Evolutionary conservation across 1,284 basidiomycete genomes (phyloP).

Genomic region (Tylopilus orsonianus): DNA sequence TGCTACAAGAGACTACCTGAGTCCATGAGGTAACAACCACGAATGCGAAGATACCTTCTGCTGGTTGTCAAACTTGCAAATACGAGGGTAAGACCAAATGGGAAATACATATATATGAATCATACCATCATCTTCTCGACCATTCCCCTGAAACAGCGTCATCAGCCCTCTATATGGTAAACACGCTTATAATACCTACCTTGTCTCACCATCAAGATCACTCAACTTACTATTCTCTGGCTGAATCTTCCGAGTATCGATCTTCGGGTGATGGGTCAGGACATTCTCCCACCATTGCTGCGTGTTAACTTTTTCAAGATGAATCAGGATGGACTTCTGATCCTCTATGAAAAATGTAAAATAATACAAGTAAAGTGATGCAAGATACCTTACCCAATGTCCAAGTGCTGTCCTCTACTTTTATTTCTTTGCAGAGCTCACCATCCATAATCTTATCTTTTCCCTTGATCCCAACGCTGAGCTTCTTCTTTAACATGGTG

Average conservation of each 20-base stretch:
- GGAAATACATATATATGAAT: no score
- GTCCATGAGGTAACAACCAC: background rate
- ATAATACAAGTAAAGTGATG: slow-evolving; percentile 6
- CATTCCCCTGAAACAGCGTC: slow-evolving; percentile 70
- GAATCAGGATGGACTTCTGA: slow-evolving; percentile 67
- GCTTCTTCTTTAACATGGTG: slow-evolving; percentile 76
- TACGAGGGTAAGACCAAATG: slow-evolving; percentile 10
- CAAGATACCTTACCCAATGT: slow-evolving; percentile 64
- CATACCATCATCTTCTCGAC: slow-evolving; percentile 99
- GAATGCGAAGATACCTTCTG: slow-evolving; percentile 68
- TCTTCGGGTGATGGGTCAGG: slow-evolving; percentile 91
- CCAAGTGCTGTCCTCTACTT: slow-evolving; percentile 97
- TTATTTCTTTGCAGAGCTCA: slow-evolving; percentile 92
- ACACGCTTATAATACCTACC: slow-evolving; percentile 44
- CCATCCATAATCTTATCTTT: slow-evolving; percentile 84
- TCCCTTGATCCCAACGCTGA: slow-evolving; percentile 86
- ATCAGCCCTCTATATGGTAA: slow-evolving; percentile 5
- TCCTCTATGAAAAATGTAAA: slow-evolving; percentile 60
- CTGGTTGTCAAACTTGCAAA: slow-evolving; percentile 88
- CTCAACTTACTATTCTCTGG: slow-evolving; percentile 95
- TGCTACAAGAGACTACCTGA: slow-evolving; percentile 51
- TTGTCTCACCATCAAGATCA: slow-evolving; percentile 92
- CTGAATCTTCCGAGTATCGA: slow-evolving; percentile 95
- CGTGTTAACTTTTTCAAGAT: slow-evolving; percentile 86
- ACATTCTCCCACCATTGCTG: slow-evolving; percentile 99